Evolutionary conservation across 106 monocot genomes (phyloP).

Genomic region (Apostasia ramifera): DNA sequence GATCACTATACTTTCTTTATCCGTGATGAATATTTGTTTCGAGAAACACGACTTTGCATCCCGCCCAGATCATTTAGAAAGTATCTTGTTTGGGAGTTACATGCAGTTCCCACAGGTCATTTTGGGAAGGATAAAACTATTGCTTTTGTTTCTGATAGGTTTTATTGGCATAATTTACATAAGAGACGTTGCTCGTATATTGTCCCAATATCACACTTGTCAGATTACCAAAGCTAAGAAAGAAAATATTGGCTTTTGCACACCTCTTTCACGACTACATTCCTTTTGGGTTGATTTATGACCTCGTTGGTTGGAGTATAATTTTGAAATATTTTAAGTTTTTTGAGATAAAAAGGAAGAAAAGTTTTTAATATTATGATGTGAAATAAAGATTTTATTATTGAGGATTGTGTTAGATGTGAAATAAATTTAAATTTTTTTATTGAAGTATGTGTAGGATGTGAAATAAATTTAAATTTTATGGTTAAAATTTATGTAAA

Average conservation of each 20-base stretch:
- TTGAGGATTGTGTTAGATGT: no score
- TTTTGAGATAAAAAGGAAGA: no score
- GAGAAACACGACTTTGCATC: background rate
- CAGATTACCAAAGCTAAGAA: background rate
- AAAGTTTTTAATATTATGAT: no score
- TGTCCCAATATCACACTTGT: background rate
- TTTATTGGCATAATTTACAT: background rate
- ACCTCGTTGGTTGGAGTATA: no score
- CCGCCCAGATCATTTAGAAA: background rate
- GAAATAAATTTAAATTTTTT: no score
- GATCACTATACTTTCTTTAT: background rate
- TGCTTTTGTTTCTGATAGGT: background rate
- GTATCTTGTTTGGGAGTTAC: background rate
- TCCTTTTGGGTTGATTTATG: background rate
- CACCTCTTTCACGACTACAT: background rate
- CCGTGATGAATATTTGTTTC: background rate
- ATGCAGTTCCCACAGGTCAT: background rate
- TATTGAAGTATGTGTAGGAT: no score
- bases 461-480: no score
- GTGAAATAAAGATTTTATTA: no score
- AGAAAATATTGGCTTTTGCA: background rate
- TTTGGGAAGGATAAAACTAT: background rate
- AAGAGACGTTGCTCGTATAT: background rate
- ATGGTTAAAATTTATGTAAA: no score
- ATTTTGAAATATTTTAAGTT: no score